Conservation (phyloP, 257 asterid species). For the Nicotiana otophora region DNA sequence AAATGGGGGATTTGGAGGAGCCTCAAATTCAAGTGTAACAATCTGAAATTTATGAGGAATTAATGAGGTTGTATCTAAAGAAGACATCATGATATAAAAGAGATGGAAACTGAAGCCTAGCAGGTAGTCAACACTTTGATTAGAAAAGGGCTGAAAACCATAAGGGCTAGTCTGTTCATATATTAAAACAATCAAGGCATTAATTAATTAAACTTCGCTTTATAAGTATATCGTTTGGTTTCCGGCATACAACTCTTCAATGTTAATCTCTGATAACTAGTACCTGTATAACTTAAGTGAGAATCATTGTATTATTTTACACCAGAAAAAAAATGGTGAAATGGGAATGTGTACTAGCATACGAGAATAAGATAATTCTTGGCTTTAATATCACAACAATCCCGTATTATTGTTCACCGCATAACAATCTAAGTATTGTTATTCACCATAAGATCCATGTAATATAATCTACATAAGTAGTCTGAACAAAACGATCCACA, state of each 20-base stretch:
- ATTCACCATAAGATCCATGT: not conserved
- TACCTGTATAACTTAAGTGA: not conserved
- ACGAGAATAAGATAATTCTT: not conserved
- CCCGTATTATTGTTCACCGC: not conserved
- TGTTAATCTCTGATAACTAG: not conserved
- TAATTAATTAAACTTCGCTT: not conserved
- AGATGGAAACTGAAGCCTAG: not conserved
- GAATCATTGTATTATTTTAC: not conserved
- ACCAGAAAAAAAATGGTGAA: too few relatives aligned
- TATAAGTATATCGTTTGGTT: not conserved
- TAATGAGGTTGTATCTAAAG: not conserved
- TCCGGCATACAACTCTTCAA: not conserved
- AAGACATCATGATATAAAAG: not conserved
- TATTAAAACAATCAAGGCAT: not conserved
- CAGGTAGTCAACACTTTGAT: not conserved
- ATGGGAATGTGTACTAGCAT: not conserved
- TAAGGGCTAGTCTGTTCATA: not conserved
- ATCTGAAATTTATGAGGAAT: not conserved
- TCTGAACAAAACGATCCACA: not conserved
- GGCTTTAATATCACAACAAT: not conserved
- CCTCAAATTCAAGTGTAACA: conserved; percentile 5
- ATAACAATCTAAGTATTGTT: not conserved
- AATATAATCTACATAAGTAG: not conserved
- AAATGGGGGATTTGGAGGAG: conserved; percentile 3
- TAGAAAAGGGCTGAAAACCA: not conserved